Conservation (phyloP, 352 stramenopile genomes). For the Phytophthora europaea region DNA sequence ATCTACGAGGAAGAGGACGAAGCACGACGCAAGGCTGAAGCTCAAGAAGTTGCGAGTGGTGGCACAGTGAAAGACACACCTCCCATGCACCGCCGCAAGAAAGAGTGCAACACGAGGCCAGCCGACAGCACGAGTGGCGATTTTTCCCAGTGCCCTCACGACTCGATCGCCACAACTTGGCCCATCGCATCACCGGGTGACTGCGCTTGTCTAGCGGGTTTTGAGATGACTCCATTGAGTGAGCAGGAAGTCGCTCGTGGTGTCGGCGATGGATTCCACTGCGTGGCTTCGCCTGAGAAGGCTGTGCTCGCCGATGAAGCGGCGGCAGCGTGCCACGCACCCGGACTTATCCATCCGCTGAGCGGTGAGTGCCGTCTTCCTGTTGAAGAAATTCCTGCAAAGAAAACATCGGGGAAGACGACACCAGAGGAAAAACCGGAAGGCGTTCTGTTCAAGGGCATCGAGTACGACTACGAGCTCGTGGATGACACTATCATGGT, state of each 20-base stretch:
- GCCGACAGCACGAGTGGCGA: slow-evolving; percentile 19
- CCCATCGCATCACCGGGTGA: slow-evolving; percentile 48
- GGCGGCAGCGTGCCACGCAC: slow-evolving; percentile 47
- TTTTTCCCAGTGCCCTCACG: slow-evolving; percentile 57
- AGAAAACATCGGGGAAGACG: slow-evolving; percentile 28
- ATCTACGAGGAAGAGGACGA: slow-evolving; percentile 25
- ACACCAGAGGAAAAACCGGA: slow-evolving; percentile 17
- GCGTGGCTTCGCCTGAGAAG: slow-evolving; percentile 32
- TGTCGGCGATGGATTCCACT: slow-evolving; percentile 55
- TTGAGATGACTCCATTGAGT: slow-evolving; percentile 42
- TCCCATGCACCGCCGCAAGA: slow-evolving; percentile 26
- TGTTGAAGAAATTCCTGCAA: slow-evolving; percentile 63
- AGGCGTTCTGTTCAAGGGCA: slow-evolving; percentile 73
- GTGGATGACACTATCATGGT: slow-evolving; percentile 80
- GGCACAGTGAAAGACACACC: slow-evolving; percentile 24
- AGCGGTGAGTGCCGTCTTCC: slow-evolving; percentile 72
- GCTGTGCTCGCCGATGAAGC: slow-evolving; percentile 49
- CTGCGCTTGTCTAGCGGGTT: slow-evolving; percentile 63
- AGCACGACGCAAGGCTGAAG: slow-evolving; percentile 24
- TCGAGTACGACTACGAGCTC: slow-evolving; percentile 87
- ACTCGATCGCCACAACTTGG: slow-evolving; percentile 64
- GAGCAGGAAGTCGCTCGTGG: slow-evolving; percentile 39
- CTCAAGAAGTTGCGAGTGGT: slow-evolving; percentile 17
- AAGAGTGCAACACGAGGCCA: slow-evolving; percentile 49
- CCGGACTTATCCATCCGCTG: slow-evolving; percentile 53